phyloP scores from a whole-genome alignment of 345 rosid genomes.

The Lepidium aucheri region DNA sequence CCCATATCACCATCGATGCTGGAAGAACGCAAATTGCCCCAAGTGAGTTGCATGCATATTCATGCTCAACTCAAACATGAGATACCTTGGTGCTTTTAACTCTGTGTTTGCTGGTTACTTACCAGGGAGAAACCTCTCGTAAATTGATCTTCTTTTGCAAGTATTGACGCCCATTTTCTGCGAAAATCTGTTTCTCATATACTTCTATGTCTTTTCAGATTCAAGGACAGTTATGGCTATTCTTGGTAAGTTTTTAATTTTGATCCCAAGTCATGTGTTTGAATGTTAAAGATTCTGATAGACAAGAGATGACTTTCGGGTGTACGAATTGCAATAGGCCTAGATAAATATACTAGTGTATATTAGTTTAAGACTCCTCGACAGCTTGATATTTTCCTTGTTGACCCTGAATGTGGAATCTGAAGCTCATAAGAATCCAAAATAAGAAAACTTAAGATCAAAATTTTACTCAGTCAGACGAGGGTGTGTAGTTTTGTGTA shows the following conservation, averaged over 20 bases:
- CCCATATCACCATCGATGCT: slow-evolving; percentile 94
- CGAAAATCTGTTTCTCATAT: not conserved
- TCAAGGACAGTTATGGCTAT: slow-evolving; percentile 99
- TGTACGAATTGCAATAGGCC: not conserved
- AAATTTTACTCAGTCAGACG: not conserved
- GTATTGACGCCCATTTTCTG: not conserved
- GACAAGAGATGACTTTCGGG: not conserved
- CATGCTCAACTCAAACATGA: not conserved
- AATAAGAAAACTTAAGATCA: not conserved
- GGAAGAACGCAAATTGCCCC: slow-evolving; percentile 99
- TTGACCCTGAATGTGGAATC: not conserved
- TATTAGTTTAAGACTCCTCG: slow-evolving; percentile 8
- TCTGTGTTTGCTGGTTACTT: not conserved
- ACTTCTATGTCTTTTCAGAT: slow-evolving; percentile 43
- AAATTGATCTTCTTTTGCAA: not conserved
- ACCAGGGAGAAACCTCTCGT: not conserved
- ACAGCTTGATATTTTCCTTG: not conserved
- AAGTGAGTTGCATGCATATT: slow-evolving; percentile 51
- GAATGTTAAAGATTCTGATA: not conserved
- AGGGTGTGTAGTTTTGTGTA: not conserved
- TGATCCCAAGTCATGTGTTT: not conserved
- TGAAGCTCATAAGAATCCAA: not conserved
- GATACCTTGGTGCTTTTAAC: not conserved
- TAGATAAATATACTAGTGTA: not conserved
- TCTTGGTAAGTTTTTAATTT: slow-evolving; percentile 54